Conservation (phyloP, 495 filamentous ascomycete species). For the Trichoderma virens region DNA sequence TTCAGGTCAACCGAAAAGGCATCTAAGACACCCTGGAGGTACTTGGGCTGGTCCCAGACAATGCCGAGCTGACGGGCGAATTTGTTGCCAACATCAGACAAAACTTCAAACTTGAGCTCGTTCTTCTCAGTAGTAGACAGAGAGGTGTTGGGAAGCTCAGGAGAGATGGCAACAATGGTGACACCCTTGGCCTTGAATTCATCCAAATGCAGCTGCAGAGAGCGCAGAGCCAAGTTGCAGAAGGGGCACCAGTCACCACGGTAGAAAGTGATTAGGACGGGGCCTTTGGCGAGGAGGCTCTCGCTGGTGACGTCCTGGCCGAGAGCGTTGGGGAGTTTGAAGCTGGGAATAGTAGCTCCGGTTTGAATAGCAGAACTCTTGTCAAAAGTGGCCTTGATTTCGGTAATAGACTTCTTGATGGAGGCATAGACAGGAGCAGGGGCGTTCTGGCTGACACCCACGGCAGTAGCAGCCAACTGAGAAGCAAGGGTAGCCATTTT, state of each 20-base stretch:
- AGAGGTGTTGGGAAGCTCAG: conserved; percentile 29
- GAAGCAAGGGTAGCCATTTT: background rate
- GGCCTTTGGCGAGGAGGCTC: conserved; percentile 26
- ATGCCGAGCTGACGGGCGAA: conserved; percentile 29
- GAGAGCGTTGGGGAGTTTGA: conserved; percentile 23
- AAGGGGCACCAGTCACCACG: conserved; percentile 38
- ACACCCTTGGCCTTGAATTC: conserved; percentile 29
- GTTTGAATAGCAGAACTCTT: conserved; percentile 18
- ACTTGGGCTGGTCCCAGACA: conserved; percentile 21
- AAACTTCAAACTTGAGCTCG: conserved; percentile 29
- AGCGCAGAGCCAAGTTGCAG: conserved; percentile 29
- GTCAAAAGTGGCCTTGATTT: background rate
- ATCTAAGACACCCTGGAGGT: conserved; percentile 18
- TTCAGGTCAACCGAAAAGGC: conserved; percentile 18
- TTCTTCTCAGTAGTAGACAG: conserved; percentile 27
- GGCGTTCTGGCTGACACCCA: background rate
- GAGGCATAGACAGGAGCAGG: background rate
- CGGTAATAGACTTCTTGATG: background rate
- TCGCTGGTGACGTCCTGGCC: conserved; percentile 22
- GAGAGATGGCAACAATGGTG: conserved; percentile 32
- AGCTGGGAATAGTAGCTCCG: conserved; percentile 24
- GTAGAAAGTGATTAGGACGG: conserved; percentile 37
- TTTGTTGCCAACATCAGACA: conserved; percentile 31
- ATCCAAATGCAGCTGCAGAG: conserved; percentile 24
- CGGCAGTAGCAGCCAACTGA: background rate